phyloP scores from a whole-genome alignment of 1,284 basidiomycete species.

The Irpex sp. region DNA sequence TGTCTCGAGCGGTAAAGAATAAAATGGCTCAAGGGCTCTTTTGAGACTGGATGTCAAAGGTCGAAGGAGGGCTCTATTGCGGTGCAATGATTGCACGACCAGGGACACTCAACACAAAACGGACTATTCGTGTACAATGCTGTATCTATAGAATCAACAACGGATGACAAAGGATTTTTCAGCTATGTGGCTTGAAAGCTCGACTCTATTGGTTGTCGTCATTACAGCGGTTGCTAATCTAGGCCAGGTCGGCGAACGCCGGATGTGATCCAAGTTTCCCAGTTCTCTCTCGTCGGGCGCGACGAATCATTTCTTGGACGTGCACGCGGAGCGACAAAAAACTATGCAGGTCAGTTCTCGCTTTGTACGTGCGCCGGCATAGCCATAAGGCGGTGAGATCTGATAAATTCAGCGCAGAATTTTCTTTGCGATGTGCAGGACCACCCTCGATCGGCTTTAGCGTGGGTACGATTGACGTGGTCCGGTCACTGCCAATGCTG shows the following conservation, averaged over 20 bases:
- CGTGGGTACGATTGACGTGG: not conserved
- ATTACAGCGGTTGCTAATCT: not conserved
- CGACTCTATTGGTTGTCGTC: not conserved
- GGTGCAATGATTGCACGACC: no score
- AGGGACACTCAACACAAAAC: not conserved
- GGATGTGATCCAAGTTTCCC: not conserved
- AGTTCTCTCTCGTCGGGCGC: not conserved
- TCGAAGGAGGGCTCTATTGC: no score
- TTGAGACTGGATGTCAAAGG: no score
- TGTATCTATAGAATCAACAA: not conserved
- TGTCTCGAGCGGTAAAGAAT: not conserved
- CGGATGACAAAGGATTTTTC: not conserved
- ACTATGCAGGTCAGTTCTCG: not conserved
- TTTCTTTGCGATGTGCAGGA: not conserved
- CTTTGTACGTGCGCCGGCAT: not conserved
- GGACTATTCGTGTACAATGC: not conserved
- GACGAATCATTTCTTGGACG: not conserved
- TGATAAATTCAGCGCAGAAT: not conserved
- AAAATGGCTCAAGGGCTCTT: not conserved
- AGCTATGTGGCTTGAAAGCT: not conserved
- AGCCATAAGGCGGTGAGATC: not conserved
- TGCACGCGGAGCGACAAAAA: not conserved
- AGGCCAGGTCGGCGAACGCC: not conserved
- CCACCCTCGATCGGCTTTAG: not conserved
- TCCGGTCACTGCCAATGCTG: not conserved